phyloP scores from a whole-genome alignment of 2,329 filamentous ascomycete species.

The Cladosporium cucumerinum region DNA sequence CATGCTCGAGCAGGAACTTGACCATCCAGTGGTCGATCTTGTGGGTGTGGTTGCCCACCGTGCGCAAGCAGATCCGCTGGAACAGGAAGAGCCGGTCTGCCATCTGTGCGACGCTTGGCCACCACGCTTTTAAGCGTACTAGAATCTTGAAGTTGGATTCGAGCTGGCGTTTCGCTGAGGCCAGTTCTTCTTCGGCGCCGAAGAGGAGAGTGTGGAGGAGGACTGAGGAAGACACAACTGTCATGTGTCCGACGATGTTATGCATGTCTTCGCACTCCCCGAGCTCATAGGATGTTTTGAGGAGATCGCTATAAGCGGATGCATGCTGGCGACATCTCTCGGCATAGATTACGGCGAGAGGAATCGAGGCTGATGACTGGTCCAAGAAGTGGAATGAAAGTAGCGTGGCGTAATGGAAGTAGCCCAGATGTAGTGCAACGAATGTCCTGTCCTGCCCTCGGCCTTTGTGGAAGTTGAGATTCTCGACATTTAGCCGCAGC shows the following conservation, averaged over 20 bases:
- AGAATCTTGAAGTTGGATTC: conserved; percentile 48
- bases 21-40: conserved; percentile 19
- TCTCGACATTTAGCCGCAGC: conserved; percentile 23
- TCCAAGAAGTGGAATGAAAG: conserved; percentile 49
- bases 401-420: conserved; percentile 48
- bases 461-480: conserved; percentile 38
- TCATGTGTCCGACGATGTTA: conserved; percentile 46
- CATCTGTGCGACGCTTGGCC: conserved; percentile 33
- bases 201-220: conserved; percentile 49
- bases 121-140: conserved; percentile 40
- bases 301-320: conserved; percentile 39
- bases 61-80: conserved; percentile 39
- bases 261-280: conserved; percentile 43
- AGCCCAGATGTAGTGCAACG: conserved; percentile 46
- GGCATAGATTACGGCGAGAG: conserved; percentile 9
- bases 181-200: conserved; percentile 37
- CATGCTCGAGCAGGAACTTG: conserved; percentile 18
- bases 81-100: conserved; percentile 42
- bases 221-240: conserved; percentile 47
- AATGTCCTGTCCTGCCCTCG: conserved; percentile 45
- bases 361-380: conserved; percentile 24
- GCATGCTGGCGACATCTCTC: conserved; percentile 36
- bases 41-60: conserved; percentile 15
- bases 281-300: conserved; percentile 39
- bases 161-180: conserved; percentile 36